Base-by-base conservation (phyloP, 1,284 basidiomycete species). In the Hypsizygus ulmarius region DNA sequence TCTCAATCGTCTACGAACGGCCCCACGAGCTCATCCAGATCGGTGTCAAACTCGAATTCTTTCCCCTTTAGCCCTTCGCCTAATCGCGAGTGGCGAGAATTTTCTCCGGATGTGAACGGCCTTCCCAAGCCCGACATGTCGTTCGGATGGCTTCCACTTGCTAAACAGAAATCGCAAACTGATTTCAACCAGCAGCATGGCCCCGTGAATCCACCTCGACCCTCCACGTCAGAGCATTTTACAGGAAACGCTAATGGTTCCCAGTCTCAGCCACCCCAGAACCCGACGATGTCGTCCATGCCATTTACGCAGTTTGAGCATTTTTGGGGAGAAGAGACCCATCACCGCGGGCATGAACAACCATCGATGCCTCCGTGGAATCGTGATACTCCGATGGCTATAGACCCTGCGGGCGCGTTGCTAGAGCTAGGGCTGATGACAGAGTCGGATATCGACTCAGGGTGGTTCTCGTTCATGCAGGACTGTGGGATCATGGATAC, bases 401-500 rank as follows among this genome's bases (percentile, higher is more conserved):
- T 47, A 15, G 50, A 52, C 16, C 53, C 50, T 33, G 47, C 59
- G 25, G 61, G 60, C 15, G 60, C 64, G 28, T 57, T 67, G 52
- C 59, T 71, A 5, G 70, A 72, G 43, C 58, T 74, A 40, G 72
- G 71, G 14, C 48, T 73, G 25, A 66, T 70, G 40, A 67, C 62
- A 27, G 70, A 72, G 47, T 67, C 68, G 32, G 65, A 66, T n/a
- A 68, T 72, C 59, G 71, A 75, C 52, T 66, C 68, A 3, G 66
- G 65, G 7, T 75, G 73, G 73, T 47, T 72, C 19, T 65, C 69
- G 6, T 74, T 74, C 49, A 71, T 74, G 59, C 63, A 66, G 35
- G 71, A 75, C 56, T 72, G 69, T 58, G 73, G 73, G 9, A 72
- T 74, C 39, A 66, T 72, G 60, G 70, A 70, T 32, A 53, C 49